A percentile compares a stretch with the other conserved stretches of the same genome.
Conservation (phyloP, 768 basidiomycete species). For the Sutorius australiensis region DNA sequence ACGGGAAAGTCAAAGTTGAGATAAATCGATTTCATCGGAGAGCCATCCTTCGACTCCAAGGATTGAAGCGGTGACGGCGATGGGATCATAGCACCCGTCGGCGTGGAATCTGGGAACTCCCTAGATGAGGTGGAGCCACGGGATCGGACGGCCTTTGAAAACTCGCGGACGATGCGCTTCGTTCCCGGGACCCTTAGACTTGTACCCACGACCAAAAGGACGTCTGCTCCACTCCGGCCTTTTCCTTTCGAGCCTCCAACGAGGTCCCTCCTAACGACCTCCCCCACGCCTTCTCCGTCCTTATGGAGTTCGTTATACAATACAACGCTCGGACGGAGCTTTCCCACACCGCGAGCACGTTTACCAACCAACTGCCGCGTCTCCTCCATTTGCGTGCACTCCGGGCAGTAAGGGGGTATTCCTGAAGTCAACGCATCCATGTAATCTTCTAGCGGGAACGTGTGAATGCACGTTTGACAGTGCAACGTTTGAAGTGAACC, state of each 20-base stretch:
- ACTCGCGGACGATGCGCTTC: slow-evolving; percentile 87
- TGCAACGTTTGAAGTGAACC: slow-evolving; percentile 78
- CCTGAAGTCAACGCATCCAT: slow-evolving; percentile 59
- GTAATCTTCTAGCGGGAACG: slow-evolving; percentile 61
- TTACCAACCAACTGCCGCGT: slow-evolving; percentile 73
- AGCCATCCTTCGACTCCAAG: slow-evolving; percentile 39
- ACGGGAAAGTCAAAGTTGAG: slow-evolving; percentile 86
- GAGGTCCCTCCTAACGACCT: slow-evolving; percentile 77
- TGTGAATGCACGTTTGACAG: slow-evolving; percentile 77
- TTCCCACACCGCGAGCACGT: slow-evolving; percentile 74
- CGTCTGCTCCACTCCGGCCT: slow-evolving; percentile 70
- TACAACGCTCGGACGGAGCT: slow-evolving; percentile 81
- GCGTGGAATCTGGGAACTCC: slow-evolving; percentile 23
- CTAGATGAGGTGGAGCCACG: slow-evolving; percentile 39
- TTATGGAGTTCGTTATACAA: slow-evolving; percentile 87
- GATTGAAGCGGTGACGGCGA: slow-evolving; percentile 45
- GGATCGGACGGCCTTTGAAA: slow-evolving; percentile 69
- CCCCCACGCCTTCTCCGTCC: slow-evolving; percentile 83
- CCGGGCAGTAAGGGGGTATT: slow-evolving; percentile 70
- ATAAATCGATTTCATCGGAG: slow-evolving; percentile 66
- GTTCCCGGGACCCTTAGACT: slow-evolving; percentile 87
- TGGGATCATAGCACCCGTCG: slow-evolving; percentile 39
- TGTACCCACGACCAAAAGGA: slow-evolving; percentile 87
- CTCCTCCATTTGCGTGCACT: slow-evolving; percentile 65
- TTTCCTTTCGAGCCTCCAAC: slow-evolving; percentile 66